phyloP scores from a whole-genome alignment of 2,329 filamentous ascomycete genomes.

The Colletotrichum coccodes region DNA sequence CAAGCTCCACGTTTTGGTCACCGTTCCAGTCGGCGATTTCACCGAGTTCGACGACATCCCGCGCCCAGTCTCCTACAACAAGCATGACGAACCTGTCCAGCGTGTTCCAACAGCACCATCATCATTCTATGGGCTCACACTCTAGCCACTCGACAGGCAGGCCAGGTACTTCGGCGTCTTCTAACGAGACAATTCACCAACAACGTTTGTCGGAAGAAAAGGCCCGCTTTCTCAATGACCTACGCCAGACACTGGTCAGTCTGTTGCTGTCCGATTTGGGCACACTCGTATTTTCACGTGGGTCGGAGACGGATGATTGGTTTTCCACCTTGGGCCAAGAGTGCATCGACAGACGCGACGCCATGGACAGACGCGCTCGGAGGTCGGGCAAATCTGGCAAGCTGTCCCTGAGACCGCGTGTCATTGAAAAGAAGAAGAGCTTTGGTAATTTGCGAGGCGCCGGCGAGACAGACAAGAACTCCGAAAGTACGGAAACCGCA shows the following conservation, averaged over 20 bases:
- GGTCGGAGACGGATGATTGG: constrained; percentile 93
- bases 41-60: constrained; percentile 67
- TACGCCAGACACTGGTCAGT: constrained; percentile 84
- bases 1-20: constrained; percentile 87
- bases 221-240: constrained; percentile 78
- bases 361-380: constrained; percentile 59
- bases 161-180: constrained; percentile 74
- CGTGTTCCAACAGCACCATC: constrained; percentile 56
- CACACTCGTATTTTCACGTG: constrained; percentile 84
- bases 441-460: constrained; percentile 70
- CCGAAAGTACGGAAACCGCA: constrained; percentile 50
- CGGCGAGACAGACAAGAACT: constrained; percentile 52
- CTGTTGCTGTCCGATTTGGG: constrained; percentile 90
- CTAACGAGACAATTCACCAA: constrained; percentile 73
- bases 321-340: constrained; percentile 76
- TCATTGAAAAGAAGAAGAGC: constrained; percentile 74
- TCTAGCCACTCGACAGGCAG: constrained; percentile 62
- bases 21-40: constrained; percentile 79
- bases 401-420: constrained; percentile 56
- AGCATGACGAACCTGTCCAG: constrained; percentile 68
- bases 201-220: constrained; percentile 75
- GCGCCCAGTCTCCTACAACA: constrained; percentile 70
- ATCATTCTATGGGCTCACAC: constrained; percentile 54
- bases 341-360: constrained; percentile 71
- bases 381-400: constrained; percentile 52